Percentiles rank a stretch among this genome's conserved stretches.
phyloP scores from a whole-genome alignment of 352 stramenopile species.

The Plasmopara muralis region DNA sequence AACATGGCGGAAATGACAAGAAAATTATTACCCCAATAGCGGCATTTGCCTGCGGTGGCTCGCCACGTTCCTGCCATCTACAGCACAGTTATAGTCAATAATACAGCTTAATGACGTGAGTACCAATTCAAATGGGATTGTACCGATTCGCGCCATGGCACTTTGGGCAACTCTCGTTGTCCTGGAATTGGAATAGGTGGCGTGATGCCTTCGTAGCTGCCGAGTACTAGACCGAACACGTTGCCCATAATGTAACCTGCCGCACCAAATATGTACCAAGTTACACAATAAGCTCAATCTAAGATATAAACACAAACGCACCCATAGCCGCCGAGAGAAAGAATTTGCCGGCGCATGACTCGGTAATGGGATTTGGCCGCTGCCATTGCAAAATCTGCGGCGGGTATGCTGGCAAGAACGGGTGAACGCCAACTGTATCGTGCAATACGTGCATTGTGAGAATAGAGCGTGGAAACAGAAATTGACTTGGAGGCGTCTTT shows the following conservation, averaged over 20 bases:
- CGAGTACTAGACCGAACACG: constrained; percentile 67
- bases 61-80: constrained; percentile 65
- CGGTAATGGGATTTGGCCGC: constrained; percentile 66
- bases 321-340: constrained; percentile 72
- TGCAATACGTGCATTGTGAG: constrained; percentile 40
- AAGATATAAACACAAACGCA: constrained; percentile 21
- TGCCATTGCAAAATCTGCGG: constrained; percentile 52
- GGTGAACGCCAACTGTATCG: constrained; percentile 50
- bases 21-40: constrained; percentile 85
- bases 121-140: constrained; percentile 2
- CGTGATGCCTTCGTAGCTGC: constrained; percentile 83
- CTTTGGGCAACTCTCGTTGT: constrained; percentile 74
- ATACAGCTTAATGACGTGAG: neutral
- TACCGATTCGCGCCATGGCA: constrained; percentile 71
- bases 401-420: constrained; percentile 68
- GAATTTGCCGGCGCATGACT: constrained; percentile 80
- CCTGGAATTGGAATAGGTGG: constrained; percentile 68
- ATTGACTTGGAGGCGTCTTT: constrained; percentile 60
- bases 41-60: constrained; percentile 66
- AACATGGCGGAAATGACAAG: constrained; percentile 91
- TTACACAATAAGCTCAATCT: neutral
- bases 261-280: neutral
- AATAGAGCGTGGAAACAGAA: constrained; percentile 69
- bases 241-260: constrained; percentile 78
- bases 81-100: constrained; percentile 1